Evolutionary conservation across 2,329 filamentous ascomycete genomes (phyloP).

Genomic region (Colletotrichum tabaci): DNA sequence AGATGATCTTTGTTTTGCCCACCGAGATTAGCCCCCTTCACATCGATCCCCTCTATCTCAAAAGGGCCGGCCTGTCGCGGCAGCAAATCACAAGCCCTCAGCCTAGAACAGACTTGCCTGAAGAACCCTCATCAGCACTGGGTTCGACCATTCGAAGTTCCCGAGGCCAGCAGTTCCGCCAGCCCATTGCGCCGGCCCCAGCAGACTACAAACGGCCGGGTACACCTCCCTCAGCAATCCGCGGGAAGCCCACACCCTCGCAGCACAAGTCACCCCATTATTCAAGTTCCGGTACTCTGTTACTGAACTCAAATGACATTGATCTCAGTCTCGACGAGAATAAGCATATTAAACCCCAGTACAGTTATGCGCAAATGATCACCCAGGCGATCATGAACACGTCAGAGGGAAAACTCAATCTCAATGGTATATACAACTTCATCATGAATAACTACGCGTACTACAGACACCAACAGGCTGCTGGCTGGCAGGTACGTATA

Average conservation of each 20-base stretch:
- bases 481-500: slow-evolving; percentile 87
- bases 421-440: slow-evolving; percentile 94
- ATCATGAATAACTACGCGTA: slow-evolving; percentile 95
- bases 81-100: slow-evolving; percentile 37
- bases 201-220: slow-evolving; percentile 73
- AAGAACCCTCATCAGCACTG: slow-evolving; percentile 40
- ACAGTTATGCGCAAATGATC: slow-evolving; percentile 97
- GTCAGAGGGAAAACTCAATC: slow-evolving; percentile 87
- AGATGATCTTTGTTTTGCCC: slow-evolving; percentile 99
- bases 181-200: slow-evolving; percentile 72
- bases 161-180: slow-evolving; percentile 49
- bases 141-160: slow-evolving; percentile 30
- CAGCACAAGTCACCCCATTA: slow-evolving; percentile 58
- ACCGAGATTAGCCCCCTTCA: slow-evolving; percentile 76
- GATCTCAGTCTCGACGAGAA: slow-evolving; percentile 88
- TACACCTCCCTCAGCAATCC: slow-evolving; percentile 68
- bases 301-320: slow-evolving; percentile 70
- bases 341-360: slow-evolving; percentile 93
- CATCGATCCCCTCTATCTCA: slow-evolving; percentile 78
- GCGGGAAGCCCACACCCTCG: slow-evolving; percentile 50
- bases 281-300: slow-evolving; percentile 56
- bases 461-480: slow-evolving; percentile 82
- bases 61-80: slow-evolving; percentile 72
- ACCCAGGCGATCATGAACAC: slow-evolving; percentile 94
- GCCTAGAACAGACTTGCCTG: slow-evolving; percentile 38